Percentiles rank a stretch among this genome's conserved stretches.
phyloP scores from a whole-genome alignment of 2,329 filamentous ascomycete species.

The Penicillium vulpinum region DNA sequence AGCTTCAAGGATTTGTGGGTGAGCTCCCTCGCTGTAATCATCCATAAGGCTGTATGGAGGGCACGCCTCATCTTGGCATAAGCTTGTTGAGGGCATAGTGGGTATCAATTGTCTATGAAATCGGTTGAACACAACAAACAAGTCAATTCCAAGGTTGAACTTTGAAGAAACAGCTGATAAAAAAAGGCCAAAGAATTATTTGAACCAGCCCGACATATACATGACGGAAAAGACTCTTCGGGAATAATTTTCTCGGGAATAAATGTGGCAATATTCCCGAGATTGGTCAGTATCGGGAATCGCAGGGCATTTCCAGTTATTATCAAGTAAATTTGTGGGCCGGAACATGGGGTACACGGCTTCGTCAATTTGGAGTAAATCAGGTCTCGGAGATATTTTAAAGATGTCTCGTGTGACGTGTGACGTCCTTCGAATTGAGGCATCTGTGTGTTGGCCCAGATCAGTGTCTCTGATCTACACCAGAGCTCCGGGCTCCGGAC shows the following conservation, averaged over 20 bases:
- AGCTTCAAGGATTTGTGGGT: constrained; percentile 52
- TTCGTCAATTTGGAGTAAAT: background rate
- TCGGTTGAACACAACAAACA: constrained; percentile 2
- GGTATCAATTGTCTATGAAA: background rate
- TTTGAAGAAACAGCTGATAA: background rate
- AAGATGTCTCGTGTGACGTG: background rate
- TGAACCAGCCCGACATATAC: constrained; percentile 21
- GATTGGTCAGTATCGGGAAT: constrained; percentile 14
- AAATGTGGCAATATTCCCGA: constrained; percentile 27
- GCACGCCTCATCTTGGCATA: constrained; percentile 27
- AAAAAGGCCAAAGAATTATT: constrained; percentile 4
- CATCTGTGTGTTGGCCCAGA: background rate
- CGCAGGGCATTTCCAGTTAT: constrained; percentile 9
- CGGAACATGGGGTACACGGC: constrained; percentile 4
- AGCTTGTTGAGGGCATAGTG: constrained; percentile 25
- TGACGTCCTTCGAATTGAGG: background rate
- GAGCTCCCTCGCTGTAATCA: constrained; percentile 55
- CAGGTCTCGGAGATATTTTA: background rate
- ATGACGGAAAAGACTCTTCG: constrained; percentile 20
- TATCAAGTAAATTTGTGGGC: constrained; percentile 23
- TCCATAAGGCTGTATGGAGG: constrained; percentile 51
- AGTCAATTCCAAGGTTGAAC: background rate
- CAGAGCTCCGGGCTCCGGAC: background rate
- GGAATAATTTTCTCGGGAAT: constrained; percentile 26
- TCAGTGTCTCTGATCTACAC: background rate